phyloP scores from a whole-genome alignment of 331 rosid species.

The Telfairia occidentalis region DNA sequence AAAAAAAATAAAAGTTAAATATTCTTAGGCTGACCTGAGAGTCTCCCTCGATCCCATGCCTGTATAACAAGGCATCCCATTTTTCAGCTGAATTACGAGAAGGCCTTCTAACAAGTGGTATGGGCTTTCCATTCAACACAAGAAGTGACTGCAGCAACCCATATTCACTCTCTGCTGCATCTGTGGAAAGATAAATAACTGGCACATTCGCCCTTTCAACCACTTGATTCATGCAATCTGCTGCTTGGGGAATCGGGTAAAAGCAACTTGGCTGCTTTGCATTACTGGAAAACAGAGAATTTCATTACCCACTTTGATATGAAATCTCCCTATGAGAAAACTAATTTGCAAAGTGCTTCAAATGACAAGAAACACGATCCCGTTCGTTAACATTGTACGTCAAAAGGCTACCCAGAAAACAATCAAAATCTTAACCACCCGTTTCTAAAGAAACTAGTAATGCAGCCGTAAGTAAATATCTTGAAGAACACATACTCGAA shows the following conservation, averaged over 20 bases:
- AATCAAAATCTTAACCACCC: neutral
- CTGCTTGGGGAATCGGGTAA: conserved; percentile 97
- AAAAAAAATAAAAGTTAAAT: conserved; percentile 7
- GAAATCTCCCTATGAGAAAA: neutral
- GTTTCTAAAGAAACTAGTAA: neutral
- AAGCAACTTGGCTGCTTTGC: conserved; percentile 78
- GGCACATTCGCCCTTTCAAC: conserved; percentile 60
- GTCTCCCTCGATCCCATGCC: conserved; percentile 65
- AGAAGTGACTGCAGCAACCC: conserved; percentile 70
- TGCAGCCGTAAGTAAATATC: neutral
- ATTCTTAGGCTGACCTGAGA: conserved; percentile 42
- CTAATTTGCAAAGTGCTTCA: neutral
- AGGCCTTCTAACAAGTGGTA: conserved; percentile 84
- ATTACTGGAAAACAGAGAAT: conserved; percentile 47
- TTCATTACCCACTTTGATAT: conserved; percentile 3
- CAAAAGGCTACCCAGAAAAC: neutral
- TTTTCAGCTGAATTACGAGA: conserved; percentile 81
- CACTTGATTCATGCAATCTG: conserved; percentile 62
- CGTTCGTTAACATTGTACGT: neutral
- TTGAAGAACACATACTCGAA: neutral
- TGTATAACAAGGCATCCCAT: conserved; percentile 94
- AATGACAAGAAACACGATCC: neutral
- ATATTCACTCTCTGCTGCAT: conserved; percentile 90
- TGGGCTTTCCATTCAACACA: conserved; percentile 51
- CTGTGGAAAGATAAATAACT: conserved; percentile 80